These are phyloP conservation scores for Perkinsus marinus DNA, from an alignment of 169 alveolate genomes.

Conservation along the genomic window DNA sequence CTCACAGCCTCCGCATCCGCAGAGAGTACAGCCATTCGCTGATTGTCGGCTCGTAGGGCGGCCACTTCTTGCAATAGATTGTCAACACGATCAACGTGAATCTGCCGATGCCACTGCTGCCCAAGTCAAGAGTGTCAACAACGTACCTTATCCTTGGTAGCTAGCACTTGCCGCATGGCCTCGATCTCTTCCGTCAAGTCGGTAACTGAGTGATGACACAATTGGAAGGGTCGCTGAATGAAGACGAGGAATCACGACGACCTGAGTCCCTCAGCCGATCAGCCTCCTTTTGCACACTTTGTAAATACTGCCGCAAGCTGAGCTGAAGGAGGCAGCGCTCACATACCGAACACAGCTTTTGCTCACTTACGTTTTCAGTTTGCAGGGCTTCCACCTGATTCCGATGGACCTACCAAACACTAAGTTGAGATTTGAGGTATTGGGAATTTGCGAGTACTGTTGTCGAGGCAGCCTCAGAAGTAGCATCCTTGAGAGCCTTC, in stretches of 20 bases:
- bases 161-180: neutral
- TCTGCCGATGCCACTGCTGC: neutral
- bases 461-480: neutral
- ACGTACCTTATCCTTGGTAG: neutral
- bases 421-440: neutral
- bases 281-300: neutral
- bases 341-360: neutral
- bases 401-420: neutral
- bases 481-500: neutral
- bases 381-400: neutral
- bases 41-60: neutral
- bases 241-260: neutral
- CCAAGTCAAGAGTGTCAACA: neutral
- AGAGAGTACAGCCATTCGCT: neutral
- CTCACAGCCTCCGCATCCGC: neutral
- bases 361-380: neutral
- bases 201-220: neutral
- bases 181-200: neutral
- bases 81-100: neutral
- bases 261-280: neutral
- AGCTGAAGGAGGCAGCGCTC: neutral
- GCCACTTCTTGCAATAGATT: neutral
- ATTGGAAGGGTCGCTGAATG: no score
- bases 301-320: neutral
- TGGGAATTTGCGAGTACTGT: neutral